A percentile compares a stretch with the other conserved stretches of the same genome.
Conservation (phyloP, 106 monocot species). For the Vanilla planifolia region DNA sequence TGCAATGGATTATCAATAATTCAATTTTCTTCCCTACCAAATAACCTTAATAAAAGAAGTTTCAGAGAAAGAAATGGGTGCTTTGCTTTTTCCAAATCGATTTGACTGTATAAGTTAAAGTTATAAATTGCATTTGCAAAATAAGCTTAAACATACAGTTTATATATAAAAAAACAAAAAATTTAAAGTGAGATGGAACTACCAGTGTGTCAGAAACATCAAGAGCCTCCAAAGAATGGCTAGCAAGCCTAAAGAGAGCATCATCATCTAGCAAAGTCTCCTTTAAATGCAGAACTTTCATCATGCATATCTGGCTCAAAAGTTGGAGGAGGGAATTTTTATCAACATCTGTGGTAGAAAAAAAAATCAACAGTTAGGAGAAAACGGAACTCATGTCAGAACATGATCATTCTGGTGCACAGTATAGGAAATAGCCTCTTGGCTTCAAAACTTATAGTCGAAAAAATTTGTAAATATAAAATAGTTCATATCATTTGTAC, state of each 20-base stretch:
- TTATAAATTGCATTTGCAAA: no score
- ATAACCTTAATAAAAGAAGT: no score
- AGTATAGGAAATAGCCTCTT: neutral
- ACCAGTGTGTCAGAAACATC: slow-evolving; percentile 82
- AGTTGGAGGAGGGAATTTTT: slow-evolving; percentile 46
- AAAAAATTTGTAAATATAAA: no score
- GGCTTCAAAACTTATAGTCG: neutral
- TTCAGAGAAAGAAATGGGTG: no score
- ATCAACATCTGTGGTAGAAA: slow-evolving; percentile 35
- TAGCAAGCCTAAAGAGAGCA: slow-evolving; percentile 42
- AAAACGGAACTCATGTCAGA: neutral
- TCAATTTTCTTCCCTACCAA: no score
- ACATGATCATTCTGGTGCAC: neutral
- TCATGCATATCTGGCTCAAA: slow-evolving; percentile 36
- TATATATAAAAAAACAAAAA: no score
- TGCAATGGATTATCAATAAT: no score
- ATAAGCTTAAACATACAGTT: no score
- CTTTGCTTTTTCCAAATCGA: no score
- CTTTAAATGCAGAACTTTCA: slow-evolving; percentile 38
- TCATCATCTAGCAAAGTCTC: slow-evolving; percentile 50
- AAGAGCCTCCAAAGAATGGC: slow-evolving; percentile 44
- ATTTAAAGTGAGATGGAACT: slow-evolving; percentile 3
- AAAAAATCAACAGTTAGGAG: neutral
- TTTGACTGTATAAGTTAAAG: no score
- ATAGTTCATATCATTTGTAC: neutral